phyloP scores from a whole-genome alignment of 192 early-diverging fungal species.

The Geranomyces variabilis region DNA sequence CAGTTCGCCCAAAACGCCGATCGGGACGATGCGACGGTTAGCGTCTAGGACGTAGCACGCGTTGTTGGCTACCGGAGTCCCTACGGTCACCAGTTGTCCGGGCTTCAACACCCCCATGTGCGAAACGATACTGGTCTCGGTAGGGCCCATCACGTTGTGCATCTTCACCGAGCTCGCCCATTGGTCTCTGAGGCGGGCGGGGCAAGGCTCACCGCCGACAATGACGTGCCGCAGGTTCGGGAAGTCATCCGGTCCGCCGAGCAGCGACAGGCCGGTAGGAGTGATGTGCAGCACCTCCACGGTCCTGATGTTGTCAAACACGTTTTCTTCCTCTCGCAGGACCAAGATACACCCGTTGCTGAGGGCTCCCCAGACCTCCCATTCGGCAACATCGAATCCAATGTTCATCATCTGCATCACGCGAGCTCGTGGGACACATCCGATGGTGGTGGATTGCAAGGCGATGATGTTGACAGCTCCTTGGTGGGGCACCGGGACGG shows the following conservation, averaged over 20 bases:
- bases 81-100: not conserved
- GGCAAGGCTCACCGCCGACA: slow-evolving; percentile 13
- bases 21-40: slow-evolving; percentile 36
- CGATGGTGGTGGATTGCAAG: too few relatives aligned
- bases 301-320: slow-evolving; percentile 11
- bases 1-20: slow-evolving; percentile 28
- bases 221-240: slow-evolving; percentile 25
- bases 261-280: slow-evolving; percentile 25
- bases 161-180: not conserved
- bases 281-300: slow-evolving; percentile 30
- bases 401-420: not conserved
- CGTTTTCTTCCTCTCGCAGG: not conserved
- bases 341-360: slow-evolving; percentile 8
- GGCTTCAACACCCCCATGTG: not conserved
- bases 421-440: not conserved
- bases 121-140: too few relatives aligned
- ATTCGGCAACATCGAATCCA: slow-evolving; percentile 5
- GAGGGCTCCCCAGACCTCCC: slow-evolving; percentile 1
- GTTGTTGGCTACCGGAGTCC: not conserved
- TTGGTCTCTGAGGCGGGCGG: not conserved
- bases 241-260: slow-evolving; percentile 25
- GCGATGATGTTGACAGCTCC: not conserved
- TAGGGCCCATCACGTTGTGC: slow-evolving; percentile 30
- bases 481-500: slow-evolving; percentile 14
- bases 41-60: slow-evolving; percentile 35